Conservation (phyloP, 352 stramenopile species). For the Phytopythium mirpurense region DNA sequence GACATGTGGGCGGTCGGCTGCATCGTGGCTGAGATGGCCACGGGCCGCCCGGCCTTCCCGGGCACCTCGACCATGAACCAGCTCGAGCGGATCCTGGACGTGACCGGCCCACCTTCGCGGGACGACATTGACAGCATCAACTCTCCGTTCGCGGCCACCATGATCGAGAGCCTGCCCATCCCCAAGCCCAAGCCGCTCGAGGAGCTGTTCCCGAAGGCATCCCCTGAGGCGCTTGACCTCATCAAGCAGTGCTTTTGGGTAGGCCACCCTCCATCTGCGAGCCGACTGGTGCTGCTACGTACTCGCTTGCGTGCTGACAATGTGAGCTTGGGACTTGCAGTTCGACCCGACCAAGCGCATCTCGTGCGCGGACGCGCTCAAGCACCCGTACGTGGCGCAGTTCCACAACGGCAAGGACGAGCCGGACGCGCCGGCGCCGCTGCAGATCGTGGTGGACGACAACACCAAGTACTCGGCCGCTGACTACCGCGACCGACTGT, state of each 20-base stretch:
- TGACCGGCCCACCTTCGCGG: conserved; percentile 86
- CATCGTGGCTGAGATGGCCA: conserved; percentile 94
- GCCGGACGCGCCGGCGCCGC: conserved; percentile 49
- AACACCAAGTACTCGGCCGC: conserved; percentile 93
- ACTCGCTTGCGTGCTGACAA: too few relatives aligned
- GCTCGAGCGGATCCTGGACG: conserved; percentile 94
- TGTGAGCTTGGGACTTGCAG: too few relatives aligned
- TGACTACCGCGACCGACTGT: conserved; percentile 92
- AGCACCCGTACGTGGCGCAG: conserved; percentile 92
- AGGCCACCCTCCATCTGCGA: too few relatives aligned
- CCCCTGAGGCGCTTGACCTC: conserved; percentile 84
- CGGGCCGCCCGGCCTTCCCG: conserved; percentile 89
- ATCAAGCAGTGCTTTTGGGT: conserved; percentile 87
- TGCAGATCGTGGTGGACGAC: conserved; percentile 90
- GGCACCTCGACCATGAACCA: conserved; percentile 96
- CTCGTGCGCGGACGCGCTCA: conserved; percentile 80
- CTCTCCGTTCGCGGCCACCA: conserved; percentile 91
- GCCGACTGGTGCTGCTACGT: too few relatives aligned
- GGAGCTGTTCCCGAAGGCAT: conserved; percentile 86
- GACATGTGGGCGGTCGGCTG: conserved; percentile 94
- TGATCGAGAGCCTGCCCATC: conserved; percentile 89
- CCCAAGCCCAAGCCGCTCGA: conserved; percentile 69
- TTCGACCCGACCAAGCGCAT: conserved; percentile 92
- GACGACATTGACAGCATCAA: conserved; percentile 91
- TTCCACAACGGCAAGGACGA: conserved; percentile 96